phyloP scores from a whole-genome alignment of 306 rosid genomes.

The Acacia melanoxylon region DNA sequence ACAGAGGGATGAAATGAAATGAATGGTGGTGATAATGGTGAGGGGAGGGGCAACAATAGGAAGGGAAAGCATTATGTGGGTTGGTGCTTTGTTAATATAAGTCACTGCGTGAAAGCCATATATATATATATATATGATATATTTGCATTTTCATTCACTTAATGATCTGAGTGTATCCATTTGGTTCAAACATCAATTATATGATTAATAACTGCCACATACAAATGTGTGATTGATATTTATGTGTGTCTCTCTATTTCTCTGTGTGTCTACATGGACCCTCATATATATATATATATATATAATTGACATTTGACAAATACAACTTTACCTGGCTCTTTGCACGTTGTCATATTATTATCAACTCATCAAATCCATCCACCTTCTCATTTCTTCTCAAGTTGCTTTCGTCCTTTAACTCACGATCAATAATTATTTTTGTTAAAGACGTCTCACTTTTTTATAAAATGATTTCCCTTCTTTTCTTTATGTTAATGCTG shows the following conservation, averaged over 20 bases:
- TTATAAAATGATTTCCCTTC: neutral
- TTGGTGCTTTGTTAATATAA: neutral
- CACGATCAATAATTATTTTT: neutral
- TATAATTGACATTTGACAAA: neutral
- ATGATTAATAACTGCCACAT: neutral
- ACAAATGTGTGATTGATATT: neutral
- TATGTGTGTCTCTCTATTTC: neutral
- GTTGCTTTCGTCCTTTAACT: slow-evolving; percentile 8
- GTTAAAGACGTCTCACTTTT: neutral
- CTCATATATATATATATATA: neutral
- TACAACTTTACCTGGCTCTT: neutral
- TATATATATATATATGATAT: neutral
- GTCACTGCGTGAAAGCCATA: neutral
- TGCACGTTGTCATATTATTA: slow-evolving; percentile 9
- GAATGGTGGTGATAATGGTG: slow-evolving; percentile 30
- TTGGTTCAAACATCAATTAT: neutral
- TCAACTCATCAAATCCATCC: slow-evolving; percentile 4
- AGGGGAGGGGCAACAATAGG: slow-evolving; percentile 16
- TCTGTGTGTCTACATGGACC: neutral
- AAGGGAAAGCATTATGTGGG: neutral
- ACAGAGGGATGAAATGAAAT: neutral
- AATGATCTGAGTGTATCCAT: neutral
- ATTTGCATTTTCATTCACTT: neutral
- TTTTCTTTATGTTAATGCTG: neutral
- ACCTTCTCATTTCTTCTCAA: slow-evolving; percentile 7